Percentiles rank a stretch among this genome's conserved stretches.
These are phyloP conservation scores for Xerocomus amazonicus DNA, from an alignment of 1,284 basidiomycete species.

Conservation along the genomic window DNA sequence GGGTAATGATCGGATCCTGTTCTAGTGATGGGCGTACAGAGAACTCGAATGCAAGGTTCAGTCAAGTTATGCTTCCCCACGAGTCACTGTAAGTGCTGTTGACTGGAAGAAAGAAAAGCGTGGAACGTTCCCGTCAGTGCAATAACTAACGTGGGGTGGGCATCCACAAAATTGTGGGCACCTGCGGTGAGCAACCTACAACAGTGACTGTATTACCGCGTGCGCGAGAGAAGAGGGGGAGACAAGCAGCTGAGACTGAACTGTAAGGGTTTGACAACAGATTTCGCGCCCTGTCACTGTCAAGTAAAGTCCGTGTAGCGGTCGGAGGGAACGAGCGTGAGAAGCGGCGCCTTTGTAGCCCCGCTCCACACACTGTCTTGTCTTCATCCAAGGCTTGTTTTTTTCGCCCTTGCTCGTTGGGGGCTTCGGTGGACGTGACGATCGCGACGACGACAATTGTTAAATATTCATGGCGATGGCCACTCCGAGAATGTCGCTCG, in stretches of 20 bases:
- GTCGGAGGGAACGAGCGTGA: slow-evolving; percentile 20
- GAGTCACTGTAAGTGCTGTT: no score
- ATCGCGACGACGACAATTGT: slow-evolving; percentile 12
- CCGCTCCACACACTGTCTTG: slow-evolving; percentile 8
- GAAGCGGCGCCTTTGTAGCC: slow-evolving; percentile 20
- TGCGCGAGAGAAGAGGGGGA: neutral
- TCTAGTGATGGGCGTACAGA: neutral
- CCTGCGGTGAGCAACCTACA: neutral
- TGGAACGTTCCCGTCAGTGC: neutral
- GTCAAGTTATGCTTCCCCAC: neutral
- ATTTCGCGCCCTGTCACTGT: slow-evolving; percentile 7
- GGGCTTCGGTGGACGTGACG: slow-evolving; percentile 14
- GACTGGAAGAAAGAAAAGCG: no score
- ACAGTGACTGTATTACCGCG: neutral
- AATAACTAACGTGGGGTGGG: neutral
- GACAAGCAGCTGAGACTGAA: neutral
- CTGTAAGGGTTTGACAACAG: neutral
- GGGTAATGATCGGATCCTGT: neutral
- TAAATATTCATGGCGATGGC: slow-evolving; percentile 15
- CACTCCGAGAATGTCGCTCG: slow-evolving; percentile 18
- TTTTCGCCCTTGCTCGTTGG: slow-evolving; percentile 20
- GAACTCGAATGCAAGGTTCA: neutral
- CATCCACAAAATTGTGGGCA: neutral
- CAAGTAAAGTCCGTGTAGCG: slow-evolving; percentile 10
- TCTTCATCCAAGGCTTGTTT: slow-evolving; percentile 20